Evolutionary conservation across 192 early-diverging fungal species (phyloP), one percentile per base, ranked within the genome.

Genomic region (Coemansia sp.): DNA sequence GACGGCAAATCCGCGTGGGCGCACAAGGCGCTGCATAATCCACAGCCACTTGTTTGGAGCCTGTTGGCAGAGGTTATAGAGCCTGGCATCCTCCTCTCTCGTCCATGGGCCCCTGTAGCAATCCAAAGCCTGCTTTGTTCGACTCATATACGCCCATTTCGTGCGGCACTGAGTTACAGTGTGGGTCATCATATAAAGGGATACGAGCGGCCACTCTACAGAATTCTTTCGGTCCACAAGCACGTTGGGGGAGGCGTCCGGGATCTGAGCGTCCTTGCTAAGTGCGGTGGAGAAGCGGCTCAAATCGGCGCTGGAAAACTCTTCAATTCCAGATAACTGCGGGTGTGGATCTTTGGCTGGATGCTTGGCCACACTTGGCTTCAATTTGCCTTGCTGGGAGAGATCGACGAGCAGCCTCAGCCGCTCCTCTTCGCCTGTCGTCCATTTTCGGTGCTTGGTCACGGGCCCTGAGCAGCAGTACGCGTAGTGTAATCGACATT

Each of bases 371-470:
- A 29, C 41, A 4, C 32, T 59, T 41, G 53, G n/a, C 3, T 27
- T 51, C 55, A 65, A 41, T 9, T 51, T 62, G 6, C 41, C 58
- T 14, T 57, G 41, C 31, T n/a, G 12, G 1, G 51, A n/a, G 42
- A 76, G 64, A 23, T 71, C 64, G n/a, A 79, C 77, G 23, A 79
- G 62, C 1, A 37, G 68, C 7, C 21, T n/a, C 5, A 80, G 73
- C n/a, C 65, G 64, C 25, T 41, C 19, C 0, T 15, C 17, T 27
- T 74, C 69, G 12, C 67, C 73, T 2, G 27, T 8, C 0, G 78
- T 62, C 78, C 78, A 80, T 29, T n/a, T 19, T 1, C 19, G 31
- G 14, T 27, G 36, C 15, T 29, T 15, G 25, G 14, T 9, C 3
- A 32, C 48, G 1, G 42, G 34, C 4, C 42, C 61, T 8, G 48